These are phyloP conservation scores for Euryodendron excelsum DNA, from an alignment of 148 eudicot genomes.

Conservation along the genomic window DNA sequence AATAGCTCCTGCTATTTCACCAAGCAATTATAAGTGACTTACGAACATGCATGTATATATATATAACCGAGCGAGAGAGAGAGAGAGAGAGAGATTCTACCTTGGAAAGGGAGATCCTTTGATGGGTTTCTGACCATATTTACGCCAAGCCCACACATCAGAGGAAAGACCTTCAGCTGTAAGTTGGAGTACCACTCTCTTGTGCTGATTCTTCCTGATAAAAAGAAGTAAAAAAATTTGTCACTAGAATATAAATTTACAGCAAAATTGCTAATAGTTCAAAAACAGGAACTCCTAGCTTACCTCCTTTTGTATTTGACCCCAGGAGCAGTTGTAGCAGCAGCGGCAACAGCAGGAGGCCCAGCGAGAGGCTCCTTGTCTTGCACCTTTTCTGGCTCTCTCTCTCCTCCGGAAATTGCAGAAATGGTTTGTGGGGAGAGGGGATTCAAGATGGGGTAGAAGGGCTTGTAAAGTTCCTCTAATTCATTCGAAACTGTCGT, in stretches of 20 bases:
- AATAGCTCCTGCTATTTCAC: conserved; percentile 58
- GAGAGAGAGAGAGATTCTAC: conserved; percentile 24
- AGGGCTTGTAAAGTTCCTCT: conserved; percentile 42
- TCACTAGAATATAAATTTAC: not conserved
- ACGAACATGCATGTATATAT: too few species aligned
- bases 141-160: conserved; percentile 87
- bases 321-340: not conserved
- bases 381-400: conserved; percentile 8
- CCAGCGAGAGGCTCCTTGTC: not conserved
- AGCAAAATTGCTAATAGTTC: not conserved
- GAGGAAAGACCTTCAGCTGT: conserved; percentile 36
- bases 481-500: conserved; percentile 23
- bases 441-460: conserved; percentile 14
- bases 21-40: not conserved
- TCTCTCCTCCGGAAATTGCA: not conserved
- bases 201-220: conserved; percentile 55
- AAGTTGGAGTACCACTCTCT: conserved; percentile 39
- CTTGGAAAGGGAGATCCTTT: conserved; percentile 89
- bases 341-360: not conserved
- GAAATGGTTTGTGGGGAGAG: not conserved
- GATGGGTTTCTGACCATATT: conserved; percentile 82
- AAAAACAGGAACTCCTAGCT: not conserved
- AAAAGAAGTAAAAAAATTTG: not conserved
- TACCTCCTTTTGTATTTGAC: conserved; percentile 35
- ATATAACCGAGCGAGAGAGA: not conserved